phyloP scores from a whole-genome alignment of 352 stramenopile species.

The Phytophthora sojae region DNA sequence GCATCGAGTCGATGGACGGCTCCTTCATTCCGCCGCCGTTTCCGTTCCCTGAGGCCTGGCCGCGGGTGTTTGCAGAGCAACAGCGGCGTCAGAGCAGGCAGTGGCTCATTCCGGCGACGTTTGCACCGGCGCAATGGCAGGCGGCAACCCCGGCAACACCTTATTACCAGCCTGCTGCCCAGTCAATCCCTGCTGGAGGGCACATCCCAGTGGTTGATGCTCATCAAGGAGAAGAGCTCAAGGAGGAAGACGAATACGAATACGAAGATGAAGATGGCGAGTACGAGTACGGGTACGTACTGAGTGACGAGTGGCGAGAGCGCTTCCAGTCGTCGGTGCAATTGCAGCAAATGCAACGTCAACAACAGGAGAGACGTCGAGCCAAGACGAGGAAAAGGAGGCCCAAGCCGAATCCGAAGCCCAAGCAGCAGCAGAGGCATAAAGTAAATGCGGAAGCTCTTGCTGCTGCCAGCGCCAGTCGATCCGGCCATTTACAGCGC shows the following conservation, averaged over 20 bases:
- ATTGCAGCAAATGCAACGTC: constrained; percentile 12
- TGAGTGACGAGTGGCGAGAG: constrained; percentile 77
- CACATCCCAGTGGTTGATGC: neutral
- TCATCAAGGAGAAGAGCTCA: neutral
- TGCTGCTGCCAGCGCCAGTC: constrained; percentile 27
- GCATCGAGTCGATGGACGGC: constrained; percentile 28
- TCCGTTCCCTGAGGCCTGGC: constrained; percentile 80
- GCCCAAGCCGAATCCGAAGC: constrained; percentile 9
- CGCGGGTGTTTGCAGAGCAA: constrained; percentile 46
- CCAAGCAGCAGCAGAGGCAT: constrained; percentile 28
- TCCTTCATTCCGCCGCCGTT: constrained; percentile 77
- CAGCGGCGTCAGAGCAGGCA: constrained; percentile 30
- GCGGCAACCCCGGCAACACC: neutral
- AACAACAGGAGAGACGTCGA: constrained; percentile 7
- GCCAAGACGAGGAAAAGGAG: constrained; percentile 26
- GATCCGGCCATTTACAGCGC: constrained; percentile 44
- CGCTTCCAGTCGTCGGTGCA: constrained; percentile 47
- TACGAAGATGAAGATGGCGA: constrained; percentile 33
- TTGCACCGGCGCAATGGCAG: constrained; percentile 1
- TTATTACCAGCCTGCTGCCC: constrained; percentile 3
- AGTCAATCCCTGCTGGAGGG: neutral
- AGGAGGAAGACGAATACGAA: constrained; percentile 9
- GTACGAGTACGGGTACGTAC: constrained; percentile 76
- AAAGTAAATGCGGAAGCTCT: constrained; percentile 10
- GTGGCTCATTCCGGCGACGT: constrained; percentile 62